A percentile compares a stretch with the other conserved stretches of the same genome.
Conservation (phyloP, 2,329 filamentous ascomycete species). For the Coniochaeta sp. region DNA sequence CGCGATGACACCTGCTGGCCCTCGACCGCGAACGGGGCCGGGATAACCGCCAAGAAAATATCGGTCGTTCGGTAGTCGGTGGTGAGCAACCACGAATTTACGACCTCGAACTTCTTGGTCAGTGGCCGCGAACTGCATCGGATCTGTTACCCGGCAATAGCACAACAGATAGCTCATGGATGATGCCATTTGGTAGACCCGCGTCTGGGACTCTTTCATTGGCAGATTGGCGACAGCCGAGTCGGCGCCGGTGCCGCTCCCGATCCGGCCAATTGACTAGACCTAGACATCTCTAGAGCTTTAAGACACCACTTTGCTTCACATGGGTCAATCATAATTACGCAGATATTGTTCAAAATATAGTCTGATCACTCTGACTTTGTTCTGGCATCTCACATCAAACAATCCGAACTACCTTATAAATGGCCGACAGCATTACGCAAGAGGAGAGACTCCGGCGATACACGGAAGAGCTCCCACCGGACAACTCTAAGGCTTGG, state of each 20-base stretch:
- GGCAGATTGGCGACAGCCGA: neutral
- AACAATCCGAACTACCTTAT: neutral
- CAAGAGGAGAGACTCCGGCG: neutral
- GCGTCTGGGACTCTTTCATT: neutral
- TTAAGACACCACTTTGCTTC: neutral
- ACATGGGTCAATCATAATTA: too few relatives aligned
- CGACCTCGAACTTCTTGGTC: too few relatives aligned
- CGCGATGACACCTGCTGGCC: too few relatives aligned
- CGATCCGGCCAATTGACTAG: neutral
- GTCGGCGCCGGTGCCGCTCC: neutral
- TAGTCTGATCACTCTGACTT: neutral
- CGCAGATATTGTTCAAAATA: neutral
- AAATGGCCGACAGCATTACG: neutral
- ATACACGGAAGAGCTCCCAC: slow-evolving; percentile 6
- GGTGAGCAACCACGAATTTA: too few relatives aligned
- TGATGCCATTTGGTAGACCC: neutral
- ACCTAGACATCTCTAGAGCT: neutral
- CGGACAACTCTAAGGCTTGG: slow-evolving; percentile 9
- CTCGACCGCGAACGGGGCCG: too few relatives aligned
- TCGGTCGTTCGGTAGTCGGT: too few relatives aligned
- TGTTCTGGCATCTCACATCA: neutral
- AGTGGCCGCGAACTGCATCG: too few relatives aligned
- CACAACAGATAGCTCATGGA: neutral
- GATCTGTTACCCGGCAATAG: neutral
- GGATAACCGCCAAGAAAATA: too few relatives aligned